Evolutionary conservation across 2,329 filamentous ascomycete species (phyloP).

Genomic region (Neonectria ditissima): DNA sequence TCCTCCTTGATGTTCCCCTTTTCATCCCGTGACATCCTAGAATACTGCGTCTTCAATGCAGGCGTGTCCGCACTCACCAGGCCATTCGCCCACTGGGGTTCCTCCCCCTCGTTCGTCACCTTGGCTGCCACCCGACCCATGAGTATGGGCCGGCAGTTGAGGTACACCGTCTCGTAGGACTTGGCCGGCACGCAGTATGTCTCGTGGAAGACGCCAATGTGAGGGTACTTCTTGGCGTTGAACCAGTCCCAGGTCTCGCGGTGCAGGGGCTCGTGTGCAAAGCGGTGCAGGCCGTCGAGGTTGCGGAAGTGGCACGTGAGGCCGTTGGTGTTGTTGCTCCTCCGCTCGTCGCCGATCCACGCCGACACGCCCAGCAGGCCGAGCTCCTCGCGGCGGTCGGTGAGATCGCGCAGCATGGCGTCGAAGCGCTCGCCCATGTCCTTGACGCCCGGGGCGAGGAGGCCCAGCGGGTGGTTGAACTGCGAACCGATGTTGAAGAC

Average conservation of each 20-base stretch:
- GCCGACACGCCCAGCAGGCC: slow-evolving; percentile 60
- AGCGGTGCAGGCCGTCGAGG: slow-evolving; percentile 61
- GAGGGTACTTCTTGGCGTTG: slow-evolving; percentile 49
- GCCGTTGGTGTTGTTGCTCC: slow-evolving; percentile 56
- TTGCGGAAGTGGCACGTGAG: slow-evolving; percentile 63
- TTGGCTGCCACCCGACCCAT: slow-evolving; percentile 48
- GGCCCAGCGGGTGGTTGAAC: slow-evolving; percentile 62
- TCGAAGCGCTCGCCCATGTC: slow-evolving; percentile 54
- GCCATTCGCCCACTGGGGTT: slow-evolving; percentile 48
- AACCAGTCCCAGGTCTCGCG: slow-evolving; percentile 64
- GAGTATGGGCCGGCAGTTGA: slow-evolving; percentile 55
- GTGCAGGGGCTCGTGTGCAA: slow-evolving; percentile 63
- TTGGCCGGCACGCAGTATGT: slow-evolving; percentile 59
- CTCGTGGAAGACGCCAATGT: slow-evolving; percentile 68
- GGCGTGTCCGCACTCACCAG: slow-evolving; percentile 50
- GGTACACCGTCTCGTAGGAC: slow-evolving; percentile 64
- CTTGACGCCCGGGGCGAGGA: slow-evolving; percentile 58
- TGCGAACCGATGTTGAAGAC: slow-evolving; percentile 60
- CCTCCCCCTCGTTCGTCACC: slow-evolving; percentile 38
- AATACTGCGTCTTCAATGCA: slow-evolving; percentile 50
- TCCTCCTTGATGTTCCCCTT: slow-evolving; percentile 33
- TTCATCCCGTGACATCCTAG: slow-evolving; percentile 47
- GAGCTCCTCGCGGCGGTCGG: slow-evolving; percentile 54
- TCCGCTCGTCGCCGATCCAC: slow-evolving; percentile 54
- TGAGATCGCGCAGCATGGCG: slow-evolving; percentile 51